Evolutionary conservation across 768 basidiomycete genomes (phyloP), one percentile per base, ranked within the genome.

Genomic region (Chalciporus sphaerocephalus): DNA sequence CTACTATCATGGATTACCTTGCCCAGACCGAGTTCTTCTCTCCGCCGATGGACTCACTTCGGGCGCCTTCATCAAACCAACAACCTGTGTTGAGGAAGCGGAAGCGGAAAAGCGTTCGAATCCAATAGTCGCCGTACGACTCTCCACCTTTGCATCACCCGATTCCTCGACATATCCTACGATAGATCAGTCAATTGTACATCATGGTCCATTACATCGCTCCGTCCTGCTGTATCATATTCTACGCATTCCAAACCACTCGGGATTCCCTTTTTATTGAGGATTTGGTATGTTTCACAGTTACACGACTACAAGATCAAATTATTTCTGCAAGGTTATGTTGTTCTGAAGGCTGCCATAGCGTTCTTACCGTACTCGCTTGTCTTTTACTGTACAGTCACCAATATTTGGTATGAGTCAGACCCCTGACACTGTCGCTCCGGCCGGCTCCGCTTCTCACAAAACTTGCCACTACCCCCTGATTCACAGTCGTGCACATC

Each of bases 41-140:
- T 27, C 50, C 15, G 21, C 37, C 51, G 15, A 38, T 43, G 8
- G 35, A 28, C 30, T 15, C 50, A 12, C 32, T 47, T 8, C 25
- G 44, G 17, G 8, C 33, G 17, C 37, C 47, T 21, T 42, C 42
- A 25, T 34, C 42, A 9, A 25, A 22, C 2, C 48, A 51, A 8
- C 58, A 53, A 22, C 58, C 24, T 10, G 46, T 15, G 42, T 43
- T 58, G 7, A 51, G 58, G 33, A 60, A 43, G 38, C 58, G 60
- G 24, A 61, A 49, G 44, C 50, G 60, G 28, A 60, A 44, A 52
- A 49, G 38, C 15, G 50, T 55, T 16, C 58, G 58, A 25, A 17
- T 57, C 37, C 60, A 57, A 34, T 62, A 52, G 38, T 47, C n/a
- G 41, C 9, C n/a, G n/a, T 30, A 34, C 8, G 3, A 12, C 18